Percentiles rank a stretch among this genome's conserved stretches.
Conservation (phyloP, 805 yeast species). For the Saturnispora silvae region DNA sequence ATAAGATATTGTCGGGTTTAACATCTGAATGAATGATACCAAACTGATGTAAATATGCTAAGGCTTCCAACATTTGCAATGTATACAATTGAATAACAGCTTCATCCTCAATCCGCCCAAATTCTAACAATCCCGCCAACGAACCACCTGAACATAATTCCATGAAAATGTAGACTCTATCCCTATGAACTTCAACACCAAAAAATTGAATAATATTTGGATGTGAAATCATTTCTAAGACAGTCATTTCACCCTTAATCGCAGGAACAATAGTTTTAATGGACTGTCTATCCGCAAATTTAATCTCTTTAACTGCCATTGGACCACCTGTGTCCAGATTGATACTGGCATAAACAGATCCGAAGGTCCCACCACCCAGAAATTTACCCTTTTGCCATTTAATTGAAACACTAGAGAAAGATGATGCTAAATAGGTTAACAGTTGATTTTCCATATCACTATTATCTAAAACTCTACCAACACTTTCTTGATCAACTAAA, state of each 20-base stretch:
- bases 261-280: slow-evolving; percentile 77
- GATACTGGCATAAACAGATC: slow-evolving; percentile 84
- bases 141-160: slow-evolving; percentile 97
- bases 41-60: slow-evolving; percentile 86
- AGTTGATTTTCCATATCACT: slow-evolving; percentile 81
- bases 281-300: slow-evolving; percentile 79
- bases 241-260: slow-evolving; percentile 94
- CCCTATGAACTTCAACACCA: slow-evolving; percentile 96
- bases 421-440: slow-evolving; percentile 75
- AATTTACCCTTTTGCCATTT: slow-evolving; percentile 96
- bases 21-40: slow-evolving; percentile 96
- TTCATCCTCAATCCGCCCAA: slow-evolving; percentile 94
- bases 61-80: slow-evolving; percentile 86
- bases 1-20: slow-evolving; percentile 85
- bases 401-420: slow-evolving; percentile 80
- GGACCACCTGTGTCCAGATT: slow-evolving; percentile 92
- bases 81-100: slow-evolving; percentile 84
- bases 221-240: slow-evolving; percentile 86
- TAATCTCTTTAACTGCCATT: slow-evolving; percentile 93
- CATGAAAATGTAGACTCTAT: slow-evolving; percentile 91
- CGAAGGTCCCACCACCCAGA: slow-evolving; percentile 94
- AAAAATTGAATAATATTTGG: slow-evolving; percentile 94
- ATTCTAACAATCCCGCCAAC: slow-evolving; percentile 69
- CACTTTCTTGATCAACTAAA: slow-evolving; percentile 37
- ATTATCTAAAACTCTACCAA: slow-evolving; percentile 86